Conservation (phyloP, 2,329 filamentous ascomycete genomes). For the Teratosphaeria viscida region DNA sequence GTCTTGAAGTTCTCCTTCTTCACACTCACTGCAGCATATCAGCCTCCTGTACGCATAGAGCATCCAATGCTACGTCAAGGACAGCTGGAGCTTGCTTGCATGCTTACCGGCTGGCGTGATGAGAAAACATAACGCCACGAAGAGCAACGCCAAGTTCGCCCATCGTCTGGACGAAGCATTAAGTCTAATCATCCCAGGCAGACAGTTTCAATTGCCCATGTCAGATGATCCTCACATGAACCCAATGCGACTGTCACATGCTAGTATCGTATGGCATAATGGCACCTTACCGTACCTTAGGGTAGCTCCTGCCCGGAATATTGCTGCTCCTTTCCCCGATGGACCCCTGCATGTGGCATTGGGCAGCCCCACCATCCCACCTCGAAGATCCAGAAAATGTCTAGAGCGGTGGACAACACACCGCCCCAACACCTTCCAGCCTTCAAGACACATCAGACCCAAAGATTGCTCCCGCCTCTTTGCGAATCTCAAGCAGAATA, state of each 20-base stretch:
- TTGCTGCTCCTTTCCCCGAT: background rate
- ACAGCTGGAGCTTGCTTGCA: background rate
- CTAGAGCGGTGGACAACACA: conserved; percentile 7
- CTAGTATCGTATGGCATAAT: background rate
- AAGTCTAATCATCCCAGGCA: conserved; percentile 9
- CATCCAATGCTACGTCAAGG: background rate
- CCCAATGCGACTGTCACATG: background rate
- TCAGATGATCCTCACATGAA: background rate
- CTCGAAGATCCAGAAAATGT: background rate
- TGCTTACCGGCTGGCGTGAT: conserved; percentile 54
- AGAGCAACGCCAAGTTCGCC: conserved; percentile 52
- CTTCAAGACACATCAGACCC: conserved; percentile 35
- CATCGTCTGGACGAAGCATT: conserved; percentile 45
- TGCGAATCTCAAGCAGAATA: conserved; percentile 22
- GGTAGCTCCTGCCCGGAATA: background rate
- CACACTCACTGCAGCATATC: conserved; percentile 52
- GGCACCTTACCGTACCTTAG: background rate
- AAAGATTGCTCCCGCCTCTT: conserved; percentile 34
- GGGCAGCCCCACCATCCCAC: background rate
- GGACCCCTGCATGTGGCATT: background rate
- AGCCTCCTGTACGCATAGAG: background rate
- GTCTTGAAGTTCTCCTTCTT: conserved; percentile 98
- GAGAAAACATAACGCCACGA: conserved; percentile 49
- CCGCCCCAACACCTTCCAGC: conserved; percentile 26
- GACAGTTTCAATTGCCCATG: background rate